These are phyloP conservation scores for Dendrobium officinale DNA, from an alignment of 106 monocot species.

Conservation along the genomic window DNA sequence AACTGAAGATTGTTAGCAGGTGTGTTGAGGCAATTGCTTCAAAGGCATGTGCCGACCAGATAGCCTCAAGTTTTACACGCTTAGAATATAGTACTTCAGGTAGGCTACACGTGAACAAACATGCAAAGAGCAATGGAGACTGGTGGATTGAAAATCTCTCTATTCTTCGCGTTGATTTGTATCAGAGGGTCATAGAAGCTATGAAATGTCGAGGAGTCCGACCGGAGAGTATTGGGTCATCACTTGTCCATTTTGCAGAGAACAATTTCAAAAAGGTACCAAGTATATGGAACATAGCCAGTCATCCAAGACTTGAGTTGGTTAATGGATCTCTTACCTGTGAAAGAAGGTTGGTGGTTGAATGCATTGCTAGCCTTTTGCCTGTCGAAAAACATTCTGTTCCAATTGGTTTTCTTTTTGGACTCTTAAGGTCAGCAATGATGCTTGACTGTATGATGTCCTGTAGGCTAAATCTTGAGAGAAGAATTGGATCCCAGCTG, in stretches of 20 bases:
- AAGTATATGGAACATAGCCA: too few species aligned
- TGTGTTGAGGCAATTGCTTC: conserved; percentile 52
- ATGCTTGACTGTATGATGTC: conserved; percentile 28
- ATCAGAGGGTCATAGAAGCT: conserved; percentile 40
- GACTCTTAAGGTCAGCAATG: conserved; percentile 31
- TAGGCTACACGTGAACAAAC: conserved; percentile 43
- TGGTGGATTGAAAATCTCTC: conserved; percentile 58
- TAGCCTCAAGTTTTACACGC: conserved; percentile 64
- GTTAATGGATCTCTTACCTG: not conserved
- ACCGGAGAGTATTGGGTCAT: conserved; percentile 36
- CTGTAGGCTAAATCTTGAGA: conserved; percentile 44
- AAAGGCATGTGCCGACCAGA: conserved; percentile 52
- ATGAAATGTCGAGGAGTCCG: conserved; percentile 41
- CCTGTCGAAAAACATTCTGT: conserved; percentile 38
- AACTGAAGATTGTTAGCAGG: conserved; percentile 43
- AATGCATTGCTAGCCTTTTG: conserved; percentile 33
- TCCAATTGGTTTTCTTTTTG: conserved; percentile 39
- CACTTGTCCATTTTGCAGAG: conserved; percentile 36
- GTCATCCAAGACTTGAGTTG: not conserved
- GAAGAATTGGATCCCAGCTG: conserved; percentile 37
- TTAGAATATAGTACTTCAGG: conserved; percentile 64
- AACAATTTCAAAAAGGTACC: conserved; percentile 16
- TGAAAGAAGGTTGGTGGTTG: conserved; percentile 32
- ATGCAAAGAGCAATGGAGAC: conserved; percentile 28
- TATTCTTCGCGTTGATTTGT: conserved; percentile 40